Evolutionary conservation across 257 asterid species (phyloP), one percentile per base, ranked within the genome.

Genomic region (Gynochthodes officinalis): DNA sequence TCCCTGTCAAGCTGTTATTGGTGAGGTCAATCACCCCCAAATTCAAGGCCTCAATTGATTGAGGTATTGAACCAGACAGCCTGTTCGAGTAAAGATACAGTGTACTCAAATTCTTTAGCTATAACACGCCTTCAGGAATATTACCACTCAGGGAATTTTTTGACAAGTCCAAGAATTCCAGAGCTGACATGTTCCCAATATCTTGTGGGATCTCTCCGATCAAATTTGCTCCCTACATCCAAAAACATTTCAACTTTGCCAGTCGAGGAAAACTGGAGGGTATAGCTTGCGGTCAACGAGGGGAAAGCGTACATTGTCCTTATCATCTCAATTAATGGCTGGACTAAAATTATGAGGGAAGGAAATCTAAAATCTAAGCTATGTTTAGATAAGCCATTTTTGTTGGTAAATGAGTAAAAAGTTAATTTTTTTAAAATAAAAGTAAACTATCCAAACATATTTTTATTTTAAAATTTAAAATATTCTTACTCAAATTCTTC

Each of bases 21-120:
- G 93, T 80, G 64, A 89, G 81, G 79, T 94, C 99, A 32, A 94
- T 80, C 10, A 75, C 67, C 52, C 78, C 43, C 82, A 91, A 59
- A 15, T 79, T 82, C 71, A 77, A 16, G 44, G 95, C 79, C 42
- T 78, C 79, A 3, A 91, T 60, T 1, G 72, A 75, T 58, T 11
- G 80, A 11, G 98, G 97, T 67, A 94, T 92, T 7, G 78, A 12
- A 23, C 96, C 97, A 1, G 88, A 84, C 68, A 94, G 69, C 35
- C 63, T 78, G 87, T 91, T 88, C 10, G 73, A 82, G 78, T 1
- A 76, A 40, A 93, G 89, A 69, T 0, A 85, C 71, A 89, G 18
- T 0, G 0, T 0, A 10, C 81, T 77, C 40, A 93, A 75, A 77
- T 88, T 89, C 64, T 81, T 79, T 35, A 89, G 82, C 63, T 79